Evolutionary conservation across 75 land plant species (phyloP).

Genomic region (Gnetum montanum): DNA sequence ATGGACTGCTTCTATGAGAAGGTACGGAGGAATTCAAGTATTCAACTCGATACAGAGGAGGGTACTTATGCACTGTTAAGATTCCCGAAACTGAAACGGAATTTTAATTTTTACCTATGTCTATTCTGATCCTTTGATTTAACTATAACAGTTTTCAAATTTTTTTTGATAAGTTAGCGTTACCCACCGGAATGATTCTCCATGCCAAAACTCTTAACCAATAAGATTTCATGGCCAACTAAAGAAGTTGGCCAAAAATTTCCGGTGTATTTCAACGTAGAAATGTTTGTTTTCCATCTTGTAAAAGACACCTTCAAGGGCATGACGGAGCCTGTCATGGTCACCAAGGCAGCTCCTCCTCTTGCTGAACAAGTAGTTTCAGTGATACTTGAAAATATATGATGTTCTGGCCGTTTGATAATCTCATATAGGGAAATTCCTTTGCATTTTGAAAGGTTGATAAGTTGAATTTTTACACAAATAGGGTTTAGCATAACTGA

Average conservation of each 20-base stretch:
- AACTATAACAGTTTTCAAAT: too few species aligned
- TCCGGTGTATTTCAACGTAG: slow-evolving; percentile 64
- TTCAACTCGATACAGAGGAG: slow-evolving; percentile 7
- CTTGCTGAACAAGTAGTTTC: slow-evolving; percentile 51
- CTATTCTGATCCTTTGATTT: too few species aligned
- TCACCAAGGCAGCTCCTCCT: slow-evolving; percentile 18
- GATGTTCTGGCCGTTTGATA: background rate
- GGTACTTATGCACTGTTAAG: too few species aligned
- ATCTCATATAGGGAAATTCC: background rate
- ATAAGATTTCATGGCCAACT: too few species aligned
- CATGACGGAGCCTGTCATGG: slow-evolving; percentile 15
- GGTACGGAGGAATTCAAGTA: slow-evolving; percentile 9
- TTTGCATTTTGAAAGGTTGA: slow-evolving; percentile 58
- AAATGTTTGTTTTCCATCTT: slow-evolving; percentile 68
- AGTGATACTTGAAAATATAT: background rate
- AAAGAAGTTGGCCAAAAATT: slow-evolving; percentile 17
- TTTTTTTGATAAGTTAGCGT: too few species aligned
- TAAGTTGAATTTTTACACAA: too few species aligned
- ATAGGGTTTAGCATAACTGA: too few species aligned
- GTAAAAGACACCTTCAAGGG: slow-evolving; percentile 21
- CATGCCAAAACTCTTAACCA: too few species aligned
- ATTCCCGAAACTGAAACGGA: too few species aligned
- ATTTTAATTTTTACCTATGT: too few species aligned
- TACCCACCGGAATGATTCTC: too few species aligned
- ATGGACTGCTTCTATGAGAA: slow-evolving; percentile 18